Evolutionary conservation across 768 basidiomycete genomes (phyloP), one percentile per base, ranked within the genome.

Genomic region (Boletus tomentosulus): DNA sequence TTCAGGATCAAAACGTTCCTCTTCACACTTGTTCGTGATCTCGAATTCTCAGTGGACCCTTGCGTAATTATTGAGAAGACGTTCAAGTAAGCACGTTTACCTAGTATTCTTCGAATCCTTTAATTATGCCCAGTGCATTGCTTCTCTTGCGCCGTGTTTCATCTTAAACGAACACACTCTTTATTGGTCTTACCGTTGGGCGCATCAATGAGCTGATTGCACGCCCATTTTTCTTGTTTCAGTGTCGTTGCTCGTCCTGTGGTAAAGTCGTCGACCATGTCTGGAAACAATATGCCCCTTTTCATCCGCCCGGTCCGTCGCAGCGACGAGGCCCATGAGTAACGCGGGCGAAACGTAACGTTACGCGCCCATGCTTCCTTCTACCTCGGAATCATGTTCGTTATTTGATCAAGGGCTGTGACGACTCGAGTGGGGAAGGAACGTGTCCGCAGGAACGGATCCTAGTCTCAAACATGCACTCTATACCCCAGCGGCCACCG

Each of bases 271-370:
- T 74, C 76, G 57, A 74, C 77, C n/a, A 67, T 73, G 48, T 64
- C 76, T 50, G 81, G 82, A 47, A 82, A 81, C 69, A 82, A 80
- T 68, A 81, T 83, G 79, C 83, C 83, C 48, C 69, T 85, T 57
- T 72, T 75, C 57, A 70, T 82, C 58, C 74, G 73, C 33, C 72
- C 69, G 19, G 58, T 69, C 28, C 61, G 47, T 48, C 30, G 37
- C 45, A 60, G 45, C 56, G 45, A 48, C 28, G 56, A 35, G 38
- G 54, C 53, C 42, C 50, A 56, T 22, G 50, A 50, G 37, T 25
- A 42, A 49, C 44, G 48, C 49, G 51, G 37, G 28, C 46, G 46
- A 56, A 52, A 57, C 51, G 30, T 68, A 45, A 68, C 60, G 31
- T 59, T 50, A 69, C 33, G 46, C 19, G 35, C 24, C 9, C 16